These are phyloP conservation scores for Paramecium sexaurelia DNA, from an alignment of 73 alveolate genomes.

Conservation along the genomic window DNA sequence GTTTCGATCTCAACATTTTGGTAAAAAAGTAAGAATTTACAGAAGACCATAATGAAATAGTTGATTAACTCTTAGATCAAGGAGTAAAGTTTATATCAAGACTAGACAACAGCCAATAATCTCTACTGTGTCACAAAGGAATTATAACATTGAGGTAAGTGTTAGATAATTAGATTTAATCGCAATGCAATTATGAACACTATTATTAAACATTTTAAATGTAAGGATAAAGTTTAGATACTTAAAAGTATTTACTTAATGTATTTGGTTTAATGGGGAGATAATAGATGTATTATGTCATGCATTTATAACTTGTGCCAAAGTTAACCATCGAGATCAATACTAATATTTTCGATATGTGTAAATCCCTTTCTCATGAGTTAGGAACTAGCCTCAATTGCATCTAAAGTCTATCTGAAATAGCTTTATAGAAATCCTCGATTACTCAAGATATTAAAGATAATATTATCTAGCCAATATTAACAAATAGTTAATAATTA, in stretches of 20 bases:
- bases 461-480: not conserved
- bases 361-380: slow-evolving; percentile 42
- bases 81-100: not conserved
- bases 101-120: not conserved
- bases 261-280: not conserved
- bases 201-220: not conserved
- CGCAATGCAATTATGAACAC: not conserved
- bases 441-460: not conserved
- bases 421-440: not conserved
- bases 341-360: not conserved
- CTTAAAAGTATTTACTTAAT: not conserved
- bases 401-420: not conserved
- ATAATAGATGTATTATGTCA: not conserved
- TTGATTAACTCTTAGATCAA: not conserved
- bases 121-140: not conserved
- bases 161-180: not conserved
- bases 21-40: not conserved
- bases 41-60: not conserved
- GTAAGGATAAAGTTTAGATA: not conserved
- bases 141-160: not conserved
- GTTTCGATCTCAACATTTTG: not conserved
- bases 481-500: not conserved
- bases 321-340: not conserved
- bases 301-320: slow-evolving; percentile 4
- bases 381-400: slow-evolving; percentile 21